A percentile compares a stretch with the other conserved stretches of the same genome.
Conservation (phyloP, 2,329 filamentous ascomycete species). For the Pseudogymnoascus destructans region DNA sequence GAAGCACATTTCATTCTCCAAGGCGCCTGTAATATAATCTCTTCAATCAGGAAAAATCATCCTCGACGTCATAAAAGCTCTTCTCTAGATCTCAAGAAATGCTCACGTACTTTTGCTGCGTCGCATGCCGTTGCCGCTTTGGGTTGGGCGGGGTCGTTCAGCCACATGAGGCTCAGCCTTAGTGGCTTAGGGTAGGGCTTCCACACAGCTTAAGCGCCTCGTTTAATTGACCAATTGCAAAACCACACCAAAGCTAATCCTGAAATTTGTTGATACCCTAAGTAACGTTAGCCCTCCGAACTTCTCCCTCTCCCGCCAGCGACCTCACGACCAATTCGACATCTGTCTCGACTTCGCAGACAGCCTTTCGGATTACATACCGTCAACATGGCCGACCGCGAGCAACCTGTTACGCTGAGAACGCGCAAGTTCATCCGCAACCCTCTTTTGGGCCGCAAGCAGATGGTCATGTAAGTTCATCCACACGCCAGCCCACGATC, state of each 20-base stretch:
- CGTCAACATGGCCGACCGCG: constrained; percentile 78
- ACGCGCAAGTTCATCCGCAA: constrained; percentile 99
- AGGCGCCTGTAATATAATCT: constrained; percentile 15
- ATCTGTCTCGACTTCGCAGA: constrained; percentile 24
- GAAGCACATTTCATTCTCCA: constrained; percentile 14
- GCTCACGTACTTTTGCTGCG: background rate
- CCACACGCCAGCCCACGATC: constrained; percentile 13
- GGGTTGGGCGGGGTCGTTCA: constrained; percentile 7
- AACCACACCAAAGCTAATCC: constrained; percentile 10
- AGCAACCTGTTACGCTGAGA: constrained; percentile 69
- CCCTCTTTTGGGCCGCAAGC: constrained; percentile 95
- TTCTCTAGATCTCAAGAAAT: background rate
- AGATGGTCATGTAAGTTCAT: constrained; percentile 94
- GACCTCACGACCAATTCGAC: constrained; percentile 20
- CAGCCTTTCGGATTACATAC: constrained; percentile 27
- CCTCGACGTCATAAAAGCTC: constrained; percentile 1
- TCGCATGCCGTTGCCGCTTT: constrained; percentile 4
- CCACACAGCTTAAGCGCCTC: constrained; percentile 2
- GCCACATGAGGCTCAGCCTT: constrained; percentile 8
- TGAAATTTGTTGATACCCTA: constrained; percentile 10
- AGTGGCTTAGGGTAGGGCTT: constrained; percentile 8
- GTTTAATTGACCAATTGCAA: background rate
- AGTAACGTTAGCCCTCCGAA: constrained; percentile 11
- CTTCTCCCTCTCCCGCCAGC: constrained; percentile 12
- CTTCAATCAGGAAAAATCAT: constrained; percentile 12